Evolutionary conservation across 2,329 filamentous ascomycete species (phyloP).

Genomic region (Ustulina deusta): DNA sequence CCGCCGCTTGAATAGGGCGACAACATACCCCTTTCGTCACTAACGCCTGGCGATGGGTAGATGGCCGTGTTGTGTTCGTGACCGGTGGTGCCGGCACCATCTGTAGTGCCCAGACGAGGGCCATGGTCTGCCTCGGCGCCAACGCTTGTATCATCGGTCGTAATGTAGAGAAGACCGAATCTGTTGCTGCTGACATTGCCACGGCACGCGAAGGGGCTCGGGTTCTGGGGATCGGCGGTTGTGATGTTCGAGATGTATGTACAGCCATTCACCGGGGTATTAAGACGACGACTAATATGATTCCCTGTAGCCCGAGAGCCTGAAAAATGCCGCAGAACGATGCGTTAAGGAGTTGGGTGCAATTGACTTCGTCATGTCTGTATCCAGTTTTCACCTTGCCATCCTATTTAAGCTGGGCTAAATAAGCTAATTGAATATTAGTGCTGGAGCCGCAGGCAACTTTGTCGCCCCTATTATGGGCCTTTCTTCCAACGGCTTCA

Average conservation of each 20-base stretch:
- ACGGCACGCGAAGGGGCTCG: conserved; percentile 81
- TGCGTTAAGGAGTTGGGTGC: conserved; percentile 85
- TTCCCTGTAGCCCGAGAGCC: conserved; percentile 64
- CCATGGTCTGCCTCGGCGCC: conserved; percentile 89
- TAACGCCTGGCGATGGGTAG: conserved; percentile 57
- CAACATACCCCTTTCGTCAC: conserved; percentile 14
- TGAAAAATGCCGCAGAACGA: conserved; percentile 79
- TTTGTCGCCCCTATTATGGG: conserved; percentile 88
- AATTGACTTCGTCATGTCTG: conserved; percentile 98
- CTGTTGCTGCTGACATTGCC: conserved; percentile 83
- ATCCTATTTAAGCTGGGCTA: conserved; percentile 9
- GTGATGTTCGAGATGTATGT: conserved; percentile 79
- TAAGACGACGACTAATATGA: conserved; percentile 17
- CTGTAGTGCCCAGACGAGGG: conserved; percentile 92
- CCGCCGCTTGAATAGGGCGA: not conserved
- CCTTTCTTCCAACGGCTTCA: conserved; percentile 90
- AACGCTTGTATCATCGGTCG: conserved; percentile 95
- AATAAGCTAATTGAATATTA: conserved; percentile 53
- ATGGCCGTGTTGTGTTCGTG: conserved; percentile 90
- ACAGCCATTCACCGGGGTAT: conserved; percentile 16
- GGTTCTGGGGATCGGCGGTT: conserved; percentile 86
- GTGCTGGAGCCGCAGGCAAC: conserved; percentile 94
- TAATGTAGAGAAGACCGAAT: conserved; percentile 87
- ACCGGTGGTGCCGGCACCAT: conserved; percentile 95
- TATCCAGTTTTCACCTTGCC: conserved; percentile 57